phyloP scores from a whole-genome alignment of 2,329 filamentous ascomycete genomes.

The Phoma sp. region DNA sequence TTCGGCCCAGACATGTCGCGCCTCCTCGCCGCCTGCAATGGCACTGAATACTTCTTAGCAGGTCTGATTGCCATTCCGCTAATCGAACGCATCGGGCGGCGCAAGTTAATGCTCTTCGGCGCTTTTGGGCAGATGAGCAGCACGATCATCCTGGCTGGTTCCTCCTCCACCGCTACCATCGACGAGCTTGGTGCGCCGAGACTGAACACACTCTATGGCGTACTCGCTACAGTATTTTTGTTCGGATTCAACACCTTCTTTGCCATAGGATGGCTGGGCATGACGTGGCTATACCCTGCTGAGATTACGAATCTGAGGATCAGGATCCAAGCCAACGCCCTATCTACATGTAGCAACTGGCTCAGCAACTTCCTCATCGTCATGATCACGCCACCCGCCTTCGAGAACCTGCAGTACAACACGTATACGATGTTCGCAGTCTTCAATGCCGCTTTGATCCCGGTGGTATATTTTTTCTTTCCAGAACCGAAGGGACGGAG shows the following conservation, averaged over 20 bases:
- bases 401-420: constrained; percentile 60
- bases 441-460: constrained; percentile 63
- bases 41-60: constrained; percentile 51
- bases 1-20: constrained; percentile 41
- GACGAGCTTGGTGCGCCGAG: constrained; percentile 24
- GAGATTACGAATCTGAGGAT: constrained; percentile 90
- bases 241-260: constrained; percentile 94
- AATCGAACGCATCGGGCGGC: constrained; percentile 48
- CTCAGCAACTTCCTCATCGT: constrained; percentile 65
- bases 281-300: constrained; percentile 68
- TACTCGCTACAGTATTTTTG: constrained; percentile 74
- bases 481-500: constrained; percentile 62
- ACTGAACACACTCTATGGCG: background rate
- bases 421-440: constrained; percentile 65
- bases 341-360: constrained; percentile 75
- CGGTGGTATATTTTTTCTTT: constrained; percentile 66
- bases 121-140: constrained; percentile 41
- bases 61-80: constrained; percentile 50
- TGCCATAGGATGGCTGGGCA: constrained; percentile 78
- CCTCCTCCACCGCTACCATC: constrained; percentile 32
- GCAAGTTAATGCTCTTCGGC: constrained; percentile 47
- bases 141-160: constrained; percentile 44
- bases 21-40: constrained; percentile 49
- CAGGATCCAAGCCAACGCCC: constrained; percentile 82
- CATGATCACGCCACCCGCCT: constrained; percentile 68